Evolutionary conservation across 2,329 filamentous ascomycete species (phyloP), one percentile per base, ranked within the genome.

Genomic region (Pseudogymnoascus sp.): DNA sequence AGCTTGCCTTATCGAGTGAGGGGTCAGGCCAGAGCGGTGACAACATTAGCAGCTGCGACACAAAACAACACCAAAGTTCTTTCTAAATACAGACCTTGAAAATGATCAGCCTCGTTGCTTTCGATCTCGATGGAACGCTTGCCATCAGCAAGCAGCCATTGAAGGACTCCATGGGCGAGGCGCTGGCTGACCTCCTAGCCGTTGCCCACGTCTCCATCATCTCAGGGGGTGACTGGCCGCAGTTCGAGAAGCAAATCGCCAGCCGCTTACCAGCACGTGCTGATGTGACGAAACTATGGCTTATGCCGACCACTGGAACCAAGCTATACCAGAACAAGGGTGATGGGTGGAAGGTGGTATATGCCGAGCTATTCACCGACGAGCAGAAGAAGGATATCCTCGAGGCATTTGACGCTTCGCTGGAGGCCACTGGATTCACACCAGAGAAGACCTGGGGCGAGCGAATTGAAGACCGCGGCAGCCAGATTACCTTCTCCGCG

Each of bases 271-370:
- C 75, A 2, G 39, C 71, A 12, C 68, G 66, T 61, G 73, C 76
- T 8, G 68, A 78, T 63, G 68, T 73, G n/a, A 71, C 73, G 7
- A 74, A 71, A 59, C 72, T 77, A 29, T 78, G 75, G 76, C 70
- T 77, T n/a, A 75, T 78, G 74, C 76, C 76, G 2, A 77, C 76
- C 10, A 76, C 73, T 5, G 76, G 76, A 23, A 77, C 75, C 29
- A 76, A 77, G 67, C 74, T 78, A 7, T 79, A 76, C 69, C 73
- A 68, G 23, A 65, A 73, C 67, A 67, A 68, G 21, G 63, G 65
- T n/a, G 64, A 51, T 21, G 66, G 64, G 5, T 77, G 76, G 76
- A 26, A 69, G 23, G 67, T 68, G 6, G 71, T 73, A 51, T 78
- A 75, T 63, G 76, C 75, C 12, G 75, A 78, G 61, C 71, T 77